Evolutionary conservation across 352 stramenopile species (phyloP), one percentile per base, ranked within the genome.

Genomic region (Globisporangium abappressorium): DNA sequence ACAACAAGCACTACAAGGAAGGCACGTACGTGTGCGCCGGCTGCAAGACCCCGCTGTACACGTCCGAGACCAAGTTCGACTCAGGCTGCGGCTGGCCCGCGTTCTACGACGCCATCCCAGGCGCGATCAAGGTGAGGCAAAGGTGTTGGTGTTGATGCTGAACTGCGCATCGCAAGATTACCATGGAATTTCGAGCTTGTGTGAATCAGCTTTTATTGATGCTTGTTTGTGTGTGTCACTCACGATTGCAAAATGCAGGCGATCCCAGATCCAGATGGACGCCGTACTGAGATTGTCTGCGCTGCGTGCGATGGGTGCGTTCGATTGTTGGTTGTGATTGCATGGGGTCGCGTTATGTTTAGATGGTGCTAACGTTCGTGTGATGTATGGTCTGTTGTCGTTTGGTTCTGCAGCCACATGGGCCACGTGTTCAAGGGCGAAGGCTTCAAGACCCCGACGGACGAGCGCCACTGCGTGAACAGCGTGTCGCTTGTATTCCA

Each of bases 401-500:
- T 68, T 66, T 43, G 36, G 26, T 11, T 60, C 18, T 65, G 9
- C 46, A 94, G 86, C 43, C 91, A 97, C 76, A 95, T 97, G 84
- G 91, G 90, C 47, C 91, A 97, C 74, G 86, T 97, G 28, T 97
- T 97, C 71, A 94, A 96, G 73, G 87, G 86, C 36, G 90, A 96
- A 70, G 84, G 90, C 8, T 96, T 95, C 69, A 87, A 91, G 70
- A 97, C 75, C 20, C 84, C 88, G 9, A 97, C 89, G 22, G 75
- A 96, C 69, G 89, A 97, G 69, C 87, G 90, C 38, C 90, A 97
- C 77, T 97, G 90, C 62, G 90, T 98, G 28, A 97, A 97, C 81
- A 96, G 86, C 61, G 85, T 94, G 30, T 96, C 89, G 62, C 83
- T 97, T 36, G 79, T 92, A 60, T 97, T 97, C 74, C 79, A 93